Evolutionary conservation across 768 basidiomycete species (phyloP).

Genomic region (Rhodosporidiobolus odoratus): DNA sequence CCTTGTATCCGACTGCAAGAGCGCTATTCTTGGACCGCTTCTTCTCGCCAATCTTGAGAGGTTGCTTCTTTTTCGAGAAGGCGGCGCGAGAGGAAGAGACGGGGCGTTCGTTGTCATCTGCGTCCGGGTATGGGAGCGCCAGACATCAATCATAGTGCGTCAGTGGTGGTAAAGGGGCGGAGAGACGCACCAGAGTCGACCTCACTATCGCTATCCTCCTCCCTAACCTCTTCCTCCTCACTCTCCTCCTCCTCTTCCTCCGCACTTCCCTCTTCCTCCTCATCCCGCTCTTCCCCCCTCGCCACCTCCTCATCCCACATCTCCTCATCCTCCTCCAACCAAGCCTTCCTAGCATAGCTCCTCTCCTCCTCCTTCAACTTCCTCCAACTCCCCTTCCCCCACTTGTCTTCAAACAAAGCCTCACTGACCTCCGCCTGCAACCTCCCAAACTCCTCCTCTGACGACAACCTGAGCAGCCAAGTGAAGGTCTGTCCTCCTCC

Average conservation of each 20-base stretch:
- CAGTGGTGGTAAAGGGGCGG: neutral
- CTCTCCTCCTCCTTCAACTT: constrained; percentile 73
- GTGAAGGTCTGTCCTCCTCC: constrained; percentile 47
- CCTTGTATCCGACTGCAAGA: constrained; percentile 88
- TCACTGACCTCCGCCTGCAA: constrained; percentile 64
- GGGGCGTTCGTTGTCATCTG: constrained; percentile 29
- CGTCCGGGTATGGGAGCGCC: neutral
- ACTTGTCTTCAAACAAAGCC: constrained; percentile 64
- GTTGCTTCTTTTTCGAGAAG: constrained; percentile 47
- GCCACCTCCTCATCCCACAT: constrained; percentile 69
- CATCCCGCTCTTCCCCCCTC: constrained; percentile 58
- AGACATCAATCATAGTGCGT: neutral
- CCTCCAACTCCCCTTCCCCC: constrained; percentile 55
- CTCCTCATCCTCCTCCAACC: constrained; percentile 68
- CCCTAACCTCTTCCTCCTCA: constrained; percentile 38
- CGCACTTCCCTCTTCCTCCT: constrained; percentile 56
- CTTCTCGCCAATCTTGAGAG: constrained; percentile 48
- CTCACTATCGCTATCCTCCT: constrained; percentile 30
- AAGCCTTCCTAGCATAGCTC: constrained; percentile 68
- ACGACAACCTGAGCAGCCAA: constrained; percentile 77
- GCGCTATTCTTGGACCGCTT: constrained; percentile 62
- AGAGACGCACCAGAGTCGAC: constrained; percentile 13
- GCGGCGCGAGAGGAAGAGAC: constrained; percentile 1
- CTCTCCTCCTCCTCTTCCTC: constrained; percentile 53
- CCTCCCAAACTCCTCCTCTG: constrained; percentile 55